Conservation (phyloP, 1,139 yeast species). For the Kluyveromyces marxianus region DNA sequence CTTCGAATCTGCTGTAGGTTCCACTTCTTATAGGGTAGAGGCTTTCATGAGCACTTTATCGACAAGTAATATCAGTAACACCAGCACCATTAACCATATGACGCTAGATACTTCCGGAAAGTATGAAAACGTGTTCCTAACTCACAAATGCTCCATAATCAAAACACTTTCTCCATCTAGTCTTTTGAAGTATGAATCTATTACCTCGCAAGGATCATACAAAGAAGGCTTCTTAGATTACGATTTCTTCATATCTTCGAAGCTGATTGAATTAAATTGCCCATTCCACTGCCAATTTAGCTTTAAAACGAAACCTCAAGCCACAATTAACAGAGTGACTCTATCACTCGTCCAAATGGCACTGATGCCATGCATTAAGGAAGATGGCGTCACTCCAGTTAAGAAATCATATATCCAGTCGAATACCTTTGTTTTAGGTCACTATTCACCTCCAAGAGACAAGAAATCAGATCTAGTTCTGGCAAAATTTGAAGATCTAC, state of each 20-base stretch:
- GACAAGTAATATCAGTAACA: conserved; percentile 1
- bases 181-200: conserved; percentile 4
- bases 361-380: conserved; percentile 14
- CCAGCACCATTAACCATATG: not conserved
- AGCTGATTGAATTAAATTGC: conserved; percentile 13
- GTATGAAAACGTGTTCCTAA: conserved; percentile 14
- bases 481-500: conserved; percentile 5
- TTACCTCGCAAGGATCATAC: conserved; percentile 8
- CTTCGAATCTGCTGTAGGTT: conserved; percentile 14
- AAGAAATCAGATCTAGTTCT: not conserved
- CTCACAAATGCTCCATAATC: conserved; percentile 14
- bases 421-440: not conserved
- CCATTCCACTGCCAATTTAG: conserved; percentile 15
- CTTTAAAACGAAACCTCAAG: conserved; percentile 7
- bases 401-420: conserved; percentile 6
- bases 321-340: conserved; percentile 6
- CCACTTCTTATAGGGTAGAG: conserved; percentile 20
- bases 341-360: conserved; percentile 11
- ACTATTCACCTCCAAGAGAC: not conserved
- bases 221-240: conserved; percentile 10
- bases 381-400: conserved; percentile 1
- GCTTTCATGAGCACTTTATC: conserved; percentile 9
- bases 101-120: not conserved
- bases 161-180: conserved; percentile 15
- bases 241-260: conserved; percentile 12